Evolutionary conservation across 2,329 filamentous ascomycete genomes (phyloP).

Genomic region (Aspergillus sp.): DNA sequence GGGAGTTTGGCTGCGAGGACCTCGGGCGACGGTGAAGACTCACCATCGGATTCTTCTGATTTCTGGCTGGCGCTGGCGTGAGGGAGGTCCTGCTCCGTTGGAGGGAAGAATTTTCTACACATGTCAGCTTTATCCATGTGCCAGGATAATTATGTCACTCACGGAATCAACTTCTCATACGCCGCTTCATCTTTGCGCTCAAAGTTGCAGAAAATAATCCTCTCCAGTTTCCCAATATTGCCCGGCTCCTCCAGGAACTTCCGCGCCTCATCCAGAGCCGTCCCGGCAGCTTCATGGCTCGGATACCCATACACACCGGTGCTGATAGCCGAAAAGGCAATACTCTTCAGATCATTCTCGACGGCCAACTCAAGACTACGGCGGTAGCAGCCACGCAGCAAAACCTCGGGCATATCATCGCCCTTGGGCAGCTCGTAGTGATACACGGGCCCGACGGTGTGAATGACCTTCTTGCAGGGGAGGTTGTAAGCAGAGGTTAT

Average conservation of each 20-base stretch:
- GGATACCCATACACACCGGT: conserved; percentile 91
- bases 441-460: conserved; percentile 86
- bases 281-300: conserved; percentile 63
- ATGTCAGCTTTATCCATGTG: conserved; percentile 4
- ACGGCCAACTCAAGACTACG: conserved; percentile 69
- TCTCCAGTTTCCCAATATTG: conserved; percentile 52
- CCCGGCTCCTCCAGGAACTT: conserved; percentile 46
- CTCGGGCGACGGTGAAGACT: conserved; percentile 20
- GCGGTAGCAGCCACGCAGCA: conserved; percentile 63
- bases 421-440: conserved; percentile 30
- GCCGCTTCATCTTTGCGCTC: conserved; percentile 69
- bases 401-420: conserved; percentile 27
- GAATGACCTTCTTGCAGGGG: conserved; percentile 75
- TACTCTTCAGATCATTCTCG: conserved; percentile 58
- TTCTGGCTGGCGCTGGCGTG: conserved; percentile 5
- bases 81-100: conserved; percentile 32
- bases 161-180: conserved; percentile 71
- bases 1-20: conserved; percentile 42
- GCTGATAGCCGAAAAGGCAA: conserved; percentile 81
- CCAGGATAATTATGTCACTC: conserved; percentile 36
- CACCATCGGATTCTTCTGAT: conserved; percentile 17
- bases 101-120: conserved; percentile 46
- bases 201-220: conserved; percentile 83
- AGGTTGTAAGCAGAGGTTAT: conserved; percentile 75
- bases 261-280: conserved; percentile 61